phyloP scores from a whole-genome alignment of 495 filamentous ascomycete genomes.

The Hypoxylon crocopeplum region DNA sequence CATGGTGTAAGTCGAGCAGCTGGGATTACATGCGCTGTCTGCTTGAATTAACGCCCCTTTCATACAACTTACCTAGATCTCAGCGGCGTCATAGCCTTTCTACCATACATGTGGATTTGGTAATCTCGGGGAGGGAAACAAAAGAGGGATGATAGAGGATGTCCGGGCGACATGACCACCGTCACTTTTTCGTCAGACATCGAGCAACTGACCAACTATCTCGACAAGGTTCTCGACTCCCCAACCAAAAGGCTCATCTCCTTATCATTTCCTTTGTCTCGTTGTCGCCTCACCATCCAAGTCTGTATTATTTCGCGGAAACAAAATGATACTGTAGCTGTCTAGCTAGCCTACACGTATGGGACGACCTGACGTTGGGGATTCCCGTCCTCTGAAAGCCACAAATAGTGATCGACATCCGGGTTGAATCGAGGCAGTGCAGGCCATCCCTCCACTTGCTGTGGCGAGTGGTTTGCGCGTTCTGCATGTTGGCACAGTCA shows the following conservation, averaged over 20 bases:
- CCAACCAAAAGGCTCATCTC: conserved; percentile 11
- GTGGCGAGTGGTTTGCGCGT: conserved; percentile 40
- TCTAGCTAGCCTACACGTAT: not conserved
- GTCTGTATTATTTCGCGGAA: conserved; percentile 13
- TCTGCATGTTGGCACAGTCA: conserved; percentile 11
- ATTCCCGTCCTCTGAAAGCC: conserved; percentile 26
- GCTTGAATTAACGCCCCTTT: conserved; percentile 19
- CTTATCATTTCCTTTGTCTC: conserved; percentile 1
- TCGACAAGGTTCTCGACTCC: conserved; percentile 15
- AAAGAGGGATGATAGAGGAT: conserved; percentile 13
- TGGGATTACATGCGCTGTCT: conserved; percentile 16
- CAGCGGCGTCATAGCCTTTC: conserved; percentile 1
- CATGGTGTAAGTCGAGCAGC: conserved; percentile 3
- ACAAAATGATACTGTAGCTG: not conserved
- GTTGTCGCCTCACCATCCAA: conserved; percentile 14
- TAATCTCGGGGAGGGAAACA: conserved; percentile 24
- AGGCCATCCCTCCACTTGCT: conserved; percentile 13
- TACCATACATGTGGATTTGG: conserved; percentile 16
- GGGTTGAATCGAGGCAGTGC: conserved; percentile 34
- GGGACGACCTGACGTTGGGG: conserved; percentile 31
- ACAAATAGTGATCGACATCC: conserved; percentile 30
- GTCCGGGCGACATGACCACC: conserved; percentile 8
- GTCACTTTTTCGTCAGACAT: conserved; percentile 29
- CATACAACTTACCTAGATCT: not conserved
- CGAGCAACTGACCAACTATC: conserved; percentile 8